Evolutionary conservation across 192 early-diverging fungal species (phyloP).

Genomic region (Chytriomyces hyalinus): DNA sequence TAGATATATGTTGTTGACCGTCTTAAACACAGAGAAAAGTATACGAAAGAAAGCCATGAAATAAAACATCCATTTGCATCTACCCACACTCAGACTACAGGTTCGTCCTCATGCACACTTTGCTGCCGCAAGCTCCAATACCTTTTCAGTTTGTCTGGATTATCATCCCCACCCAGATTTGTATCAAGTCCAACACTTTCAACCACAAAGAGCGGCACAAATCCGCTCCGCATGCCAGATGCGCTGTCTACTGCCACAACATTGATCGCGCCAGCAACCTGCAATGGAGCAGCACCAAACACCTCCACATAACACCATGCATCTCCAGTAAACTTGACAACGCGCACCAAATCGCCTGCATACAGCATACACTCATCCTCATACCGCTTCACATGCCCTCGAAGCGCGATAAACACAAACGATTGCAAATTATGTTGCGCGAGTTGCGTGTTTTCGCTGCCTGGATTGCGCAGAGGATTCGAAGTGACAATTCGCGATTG

Average conservation of each 20-base stretch:
- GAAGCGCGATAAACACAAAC: background rate
- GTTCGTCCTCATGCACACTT: too few species aligned
- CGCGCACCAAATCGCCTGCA: background rate
- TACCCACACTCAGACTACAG: too few species aligned
- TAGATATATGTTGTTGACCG: too few species aligned
- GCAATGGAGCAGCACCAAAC: background rate
- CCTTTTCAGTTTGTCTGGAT: background rate
- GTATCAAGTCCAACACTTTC: background rate
- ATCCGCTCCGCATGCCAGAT: background rate
- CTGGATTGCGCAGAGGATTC: background rate
- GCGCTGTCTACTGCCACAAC: background rate
- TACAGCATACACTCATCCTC: background rate
- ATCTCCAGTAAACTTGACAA: background rate
- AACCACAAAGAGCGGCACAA: background rate
- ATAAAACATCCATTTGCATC: too few species aligned
- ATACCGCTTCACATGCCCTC: background rate
- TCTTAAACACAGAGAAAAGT: too few species aligned
- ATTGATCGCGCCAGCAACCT: background rate
- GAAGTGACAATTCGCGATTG: background rate
- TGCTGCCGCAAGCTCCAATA: background rate
- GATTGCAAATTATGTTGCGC: background rate
- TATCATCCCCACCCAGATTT: background rate
- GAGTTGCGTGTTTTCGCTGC: background rate
- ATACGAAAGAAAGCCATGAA: too few species aligned
- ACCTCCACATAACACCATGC: background rate